Evolutionary conservation across 306 rosid genomes (phyloP).

Genomic region (Vigna hirtella): DNA sequence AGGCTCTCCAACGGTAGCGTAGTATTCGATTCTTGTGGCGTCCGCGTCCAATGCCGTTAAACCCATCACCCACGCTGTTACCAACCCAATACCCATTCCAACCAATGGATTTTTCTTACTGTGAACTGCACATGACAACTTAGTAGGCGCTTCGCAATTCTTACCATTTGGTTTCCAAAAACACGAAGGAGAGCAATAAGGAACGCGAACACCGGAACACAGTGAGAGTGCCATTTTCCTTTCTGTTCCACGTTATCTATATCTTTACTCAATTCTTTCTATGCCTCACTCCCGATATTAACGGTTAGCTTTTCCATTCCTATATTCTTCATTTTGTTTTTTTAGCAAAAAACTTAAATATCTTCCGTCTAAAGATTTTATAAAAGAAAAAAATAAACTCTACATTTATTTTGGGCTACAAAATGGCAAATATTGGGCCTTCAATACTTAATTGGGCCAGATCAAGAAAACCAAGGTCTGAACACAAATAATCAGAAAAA

Average conservation of each 20-base stretch:
- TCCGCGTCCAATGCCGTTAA: slow-evolving; percentile 75
- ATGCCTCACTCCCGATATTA: slow-evolving; percentile 44
- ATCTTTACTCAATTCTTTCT: slow-evolving; percentile 16
- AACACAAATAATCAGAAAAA: background rate
- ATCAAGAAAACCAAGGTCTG: background rate
- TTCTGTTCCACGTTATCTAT: slow-evolving; percentile 37
- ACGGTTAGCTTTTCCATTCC: background rate
- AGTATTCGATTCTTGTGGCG: slow-evolving; percentile 91
- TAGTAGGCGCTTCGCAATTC: slow-evolving; percentile 16
- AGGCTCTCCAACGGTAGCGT: slow-evolving; percentile 90
- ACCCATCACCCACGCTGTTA: slow-evolving; percentile 70
- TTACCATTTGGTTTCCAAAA: slow-evolving; percentile 39
- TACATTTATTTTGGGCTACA: background rate
- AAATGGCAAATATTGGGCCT: background rate
- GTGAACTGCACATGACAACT: slow-evolving; percentile 38
- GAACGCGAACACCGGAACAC: slow-evolving; percentile 47
- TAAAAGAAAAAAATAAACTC: background rate
- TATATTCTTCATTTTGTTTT: background rate
- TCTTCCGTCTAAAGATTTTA: background rate
- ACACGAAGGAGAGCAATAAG: slow-evolving; percentile 45
- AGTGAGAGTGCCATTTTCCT: slow-evolving; percentile 64
- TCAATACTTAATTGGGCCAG: background rate
- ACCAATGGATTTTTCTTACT: slow-evolving; percentile 44
- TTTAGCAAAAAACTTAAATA: background rate
- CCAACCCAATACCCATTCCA: slow-evolving; percentile 62